These are phyloP conservation scores for Chlorella ohadii DNA, from an alignment of 139 green algal genomes.

Conservation along the genomic window DNA sequence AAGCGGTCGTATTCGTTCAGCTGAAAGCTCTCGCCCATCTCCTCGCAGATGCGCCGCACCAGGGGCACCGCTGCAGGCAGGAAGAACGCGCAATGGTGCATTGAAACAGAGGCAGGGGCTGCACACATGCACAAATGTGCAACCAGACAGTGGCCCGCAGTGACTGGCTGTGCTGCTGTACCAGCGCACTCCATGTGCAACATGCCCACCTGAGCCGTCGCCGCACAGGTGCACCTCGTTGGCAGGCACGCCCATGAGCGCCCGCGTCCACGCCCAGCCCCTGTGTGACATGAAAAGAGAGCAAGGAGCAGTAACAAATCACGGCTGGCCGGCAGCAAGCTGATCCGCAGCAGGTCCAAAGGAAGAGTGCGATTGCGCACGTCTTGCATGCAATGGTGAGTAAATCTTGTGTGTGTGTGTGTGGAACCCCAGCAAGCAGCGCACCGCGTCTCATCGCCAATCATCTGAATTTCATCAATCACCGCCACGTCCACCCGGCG, in stretches of 20 bases:
- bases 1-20: slow-evolving; percentile 51
- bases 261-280: slow-evolving; percentile 96
- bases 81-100: no score
- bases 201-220: slow-evolving; percentile 65
- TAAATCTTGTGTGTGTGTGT: no score
- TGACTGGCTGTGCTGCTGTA: no score
- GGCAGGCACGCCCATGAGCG: slow-evolving; percentile 86
- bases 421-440: neutral
- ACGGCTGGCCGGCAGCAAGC: no score
- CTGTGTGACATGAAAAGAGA: slow-evolving; percentile 29
- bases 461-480: slow-evolving; percentile 96
- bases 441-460: slow-evolving; percentile 73
- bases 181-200: no score
- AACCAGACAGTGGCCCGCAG: no score
- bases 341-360: no score
- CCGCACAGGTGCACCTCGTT: slow-evolving; percentile 96
- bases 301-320: neutral
- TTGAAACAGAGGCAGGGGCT: no score
- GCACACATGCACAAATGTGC: no score
- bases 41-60: slow-evolving; percentile 63
- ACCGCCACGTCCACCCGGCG: slow-evolving; percentile 88
- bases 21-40: slow-evolving; percentile 76
- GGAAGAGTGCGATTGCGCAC: no score
- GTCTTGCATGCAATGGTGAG: no score
- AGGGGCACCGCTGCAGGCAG: slow-evolving; percentile 68